Conservation (phyloP, 345 rosid species). For the Camelina neglecta region DNA sequence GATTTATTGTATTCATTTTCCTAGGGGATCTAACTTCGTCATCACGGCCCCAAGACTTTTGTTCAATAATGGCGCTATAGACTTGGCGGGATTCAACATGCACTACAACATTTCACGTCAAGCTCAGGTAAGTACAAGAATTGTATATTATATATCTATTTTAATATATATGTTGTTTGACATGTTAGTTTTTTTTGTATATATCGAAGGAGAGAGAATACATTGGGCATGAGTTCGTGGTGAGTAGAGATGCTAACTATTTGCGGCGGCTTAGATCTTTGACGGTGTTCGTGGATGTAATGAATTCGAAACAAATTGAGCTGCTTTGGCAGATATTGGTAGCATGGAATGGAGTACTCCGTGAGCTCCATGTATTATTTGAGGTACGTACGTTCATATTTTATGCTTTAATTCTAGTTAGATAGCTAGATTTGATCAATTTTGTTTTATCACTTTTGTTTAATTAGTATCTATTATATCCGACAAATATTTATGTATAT, state of each 20-base stretch:
- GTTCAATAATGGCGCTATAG: not conserved
- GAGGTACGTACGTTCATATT: slow-evolving; percentile 16
- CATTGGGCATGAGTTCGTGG: slow-evolving; percentile 4
- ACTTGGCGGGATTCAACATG: not conserved
- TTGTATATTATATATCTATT: not conserved
- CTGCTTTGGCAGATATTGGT: not conserved
- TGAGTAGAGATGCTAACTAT: not conserved
- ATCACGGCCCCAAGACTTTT: not conserved
- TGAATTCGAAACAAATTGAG: slow-evolving; percentile 7
- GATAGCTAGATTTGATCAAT: not conserved
- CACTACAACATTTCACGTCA: slow-evolving; percentile 1
- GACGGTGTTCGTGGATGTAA: slow-evolving; percentile 19
- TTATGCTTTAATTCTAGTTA: not conserved
- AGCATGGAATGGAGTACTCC: not conserved
- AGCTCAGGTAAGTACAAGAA: slow-evolving; percentile 11
- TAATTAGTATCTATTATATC: not conserved
- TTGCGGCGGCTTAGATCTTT: not conserved
- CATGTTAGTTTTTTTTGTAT: not conserved
- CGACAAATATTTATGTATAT: not conserved
- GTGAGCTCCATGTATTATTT: not conserved
- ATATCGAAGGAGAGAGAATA: slow-evolving; percentile 12
- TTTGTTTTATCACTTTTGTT: not conserved
- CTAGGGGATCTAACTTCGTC: not conserved
- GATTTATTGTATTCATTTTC: not conserved
- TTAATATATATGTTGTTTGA: not conserved